phyloP scores from a whole-genome alignment of 148 eudicot species.

The Limonium bicolor region DNA sequence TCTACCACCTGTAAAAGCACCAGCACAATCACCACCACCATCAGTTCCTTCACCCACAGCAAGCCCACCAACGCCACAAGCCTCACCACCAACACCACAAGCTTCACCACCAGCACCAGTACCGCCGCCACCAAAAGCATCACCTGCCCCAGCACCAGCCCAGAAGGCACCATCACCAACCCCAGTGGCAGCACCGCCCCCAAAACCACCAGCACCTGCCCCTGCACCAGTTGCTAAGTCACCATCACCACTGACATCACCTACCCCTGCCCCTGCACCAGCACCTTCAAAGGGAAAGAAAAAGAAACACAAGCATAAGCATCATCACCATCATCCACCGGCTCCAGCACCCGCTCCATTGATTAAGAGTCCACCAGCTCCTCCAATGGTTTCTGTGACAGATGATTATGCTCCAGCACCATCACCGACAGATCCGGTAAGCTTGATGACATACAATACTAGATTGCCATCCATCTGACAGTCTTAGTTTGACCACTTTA shows the following conservation, averaged over 20 bases:
- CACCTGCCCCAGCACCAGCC: conserved; percentile 5
- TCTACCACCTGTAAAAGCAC: conserved; percentile 14
- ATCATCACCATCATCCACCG: conserved; percentile 54
- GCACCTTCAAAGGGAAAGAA: conserved; percentile 40
- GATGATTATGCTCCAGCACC: conserved; percentile 63
- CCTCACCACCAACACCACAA: conserved; percentile 11
- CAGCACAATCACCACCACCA: conserved; percentile 14
- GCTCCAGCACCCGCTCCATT: conserved; percentile 63
- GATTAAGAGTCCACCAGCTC: conserved; percentile 62
- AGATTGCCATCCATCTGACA: neutral
- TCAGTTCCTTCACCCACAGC: conserved; percentile 19
- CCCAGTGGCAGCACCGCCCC: conserved; percentile 8
- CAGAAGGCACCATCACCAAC: conserved; percentile 10
- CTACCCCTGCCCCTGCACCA: conserved; percentile 44
- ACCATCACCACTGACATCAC: conserved; percentile 17
- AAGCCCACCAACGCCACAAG: conserved; percentile 12
- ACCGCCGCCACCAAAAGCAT: conserved; percentile 10
- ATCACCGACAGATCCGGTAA: conserved; percentile 62
- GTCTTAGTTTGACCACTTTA: neutral
- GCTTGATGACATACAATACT: too few relatives aligned
- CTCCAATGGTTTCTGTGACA: conserved; percentile 32
- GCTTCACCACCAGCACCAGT: conserved; percentile 18
- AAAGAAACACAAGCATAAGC: conserved; percentile 54
- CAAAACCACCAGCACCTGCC: neutral
- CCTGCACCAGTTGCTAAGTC: conserved; percentile 2